phyloP scores from a whole-genome alignment of 352 stramenopile species.

The Phytopythium sindhum region DNA sequence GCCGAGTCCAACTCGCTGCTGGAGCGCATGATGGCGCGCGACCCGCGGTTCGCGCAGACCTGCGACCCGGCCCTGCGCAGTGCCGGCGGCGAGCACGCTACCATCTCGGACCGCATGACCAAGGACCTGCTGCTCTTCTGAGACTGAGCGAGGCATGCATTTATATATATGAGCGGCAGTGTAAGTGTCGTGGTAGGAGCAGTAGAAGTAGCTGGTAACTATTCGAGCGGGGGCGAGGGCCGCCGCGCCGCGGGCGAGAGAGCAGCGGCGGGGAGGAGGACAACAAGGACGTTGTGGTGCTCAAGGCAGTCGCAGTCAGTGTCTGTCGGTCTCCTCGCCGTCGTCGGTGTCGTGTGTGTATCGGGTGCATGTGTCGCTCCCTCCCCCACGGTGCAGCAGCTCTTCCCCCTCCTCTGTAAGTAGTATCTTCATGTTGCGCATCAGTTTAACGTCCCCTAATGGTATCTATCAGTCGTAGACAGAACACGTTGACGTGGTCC shows the following conservation, averaged over 20 bases:
- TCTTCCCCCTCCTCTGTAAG: too few species aligned
- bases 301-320: too few species aligned
- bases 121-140: conserved; percentile 86
- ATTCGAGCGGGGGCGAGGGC: neutral
- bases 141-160: conserved; percentile 3
- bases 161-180: conserved; percentile 16
- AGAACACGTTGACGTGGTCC: too few species aligned
- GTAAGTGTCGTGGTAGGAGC: neutral
- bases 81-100: conserved; percentile 51
- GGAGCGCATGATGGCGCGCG: conserved; percentile 80
- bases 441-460: too few species aligned
- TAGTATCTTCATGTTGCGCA: too few species aligned
- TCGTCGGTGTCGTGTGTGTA: too few species aligned
- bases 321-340: too few species aligned
- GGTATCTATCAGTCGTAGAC: neutral
- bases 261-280: too few species aligned
- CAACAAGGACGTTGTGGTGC: too few species aligned
- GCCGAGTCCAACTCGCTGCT: conserved; percentile 81
- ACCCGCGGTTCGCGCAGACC: conserved; percentile 64
- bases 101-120: conserved; percentile 75
- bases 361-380: too few species aligned
- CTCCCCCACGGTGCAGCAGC: too few species aligned
- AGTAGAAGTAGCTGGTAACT: neutral
- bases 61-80: conserved; percentile 35
- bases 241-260: neutral